Percentiles rank a stretch among this genome's conserved stretches.
Conservation (phyloP, 768 basidiomycete species). For the Psilocybe cubensis region DNA sequence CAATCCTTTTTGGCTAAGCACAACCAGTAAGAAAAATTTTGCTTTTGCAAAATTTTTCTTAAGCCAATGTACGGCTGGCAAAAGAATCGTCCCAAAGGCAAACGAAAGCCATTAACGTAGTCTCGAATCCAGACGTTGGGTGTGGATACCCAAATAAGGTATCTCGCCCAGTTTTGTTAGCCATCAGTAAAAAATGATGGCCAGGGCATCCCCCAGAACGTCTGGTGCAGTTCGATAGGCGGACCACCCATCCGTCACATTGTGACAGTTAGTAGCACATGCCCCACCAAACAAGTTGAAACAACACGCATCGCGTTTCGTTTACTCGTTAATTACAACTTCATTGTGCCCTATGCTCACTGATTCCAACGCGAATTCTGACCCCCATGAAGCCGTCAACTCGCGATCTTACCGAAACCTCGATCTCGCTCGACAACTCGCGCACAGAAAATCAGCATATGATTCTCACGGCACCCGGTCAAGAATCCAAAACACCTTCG, state of each 20-base stretch:
- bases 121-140: conserved; percentile 7
- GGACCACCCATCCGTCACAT: conserved; percentile 12
- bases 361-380: no score
- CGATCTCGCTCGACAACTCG: background rate
- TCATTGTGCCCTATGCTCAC: no score
- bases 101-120: no score
- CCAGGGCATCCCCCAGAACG: conserved; percentile 14
- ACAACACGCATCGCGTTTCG: conserved; percentile 15
- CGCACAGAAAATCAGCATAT: background rate
- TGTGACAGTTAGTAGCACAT: conserved; percentile 9
- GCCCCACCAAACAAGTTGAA: conserved; percentile 6
- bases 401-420: conserved; percentile 2
- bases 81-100: no score
- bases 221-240: conserved; percentile 22
- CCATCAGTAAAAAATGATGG: conserved; percentile 3
- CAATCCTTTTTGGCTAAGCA: no score
- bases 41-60: no score
- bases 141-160: background rate
- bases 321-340: conserved; percentile 2
- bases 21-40: no score
- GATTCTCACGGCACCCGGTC: background rate
- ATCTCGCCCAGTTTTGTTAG: background rate
- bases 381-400: no score
- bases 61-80: no score
- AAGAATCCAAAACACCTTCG: background rate